Evolutionary conservation across 805 yeast genomes (phyloP), one percentile per base, ranked within the genome.

Genomic region (Debaryomyces prosopidis): DNA sequence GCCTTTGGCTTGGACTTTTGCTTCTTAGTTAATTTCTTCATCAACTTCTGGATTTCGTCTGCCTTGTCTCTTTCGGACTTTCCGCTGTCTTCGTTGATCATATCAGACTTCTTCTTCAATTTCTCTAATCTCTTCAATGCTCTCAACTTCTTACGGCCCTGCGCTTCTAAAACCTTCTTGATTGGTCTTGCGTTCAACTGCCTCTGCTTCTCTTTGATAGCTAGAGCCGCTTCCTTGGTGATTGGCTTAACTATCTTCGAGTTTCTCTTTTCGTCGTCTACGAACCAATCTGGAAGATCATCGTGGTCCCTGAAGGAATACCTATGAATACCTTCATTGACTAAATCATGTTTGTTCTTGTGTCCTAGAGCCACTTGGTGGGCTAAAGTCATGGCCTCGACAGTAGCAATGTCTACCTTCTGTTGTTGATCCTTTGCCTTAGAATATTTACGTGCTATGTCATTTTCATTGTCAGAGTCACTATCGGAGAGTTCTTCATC

Each of bases 101-200:
- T 54, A 58, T 92, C 96, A 37, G 92, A 84, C 77, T 90, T 91
- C 84, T 86, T 90, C 75, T 87, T 86, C 60, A 91, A 66, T 69
- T 85, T 85, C 66, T 90, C 97, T 49, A 91, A 69, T 60, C 95
- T 81, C 61, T 84, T 81, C 57, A 85, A 74, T 6, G 96, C 94
- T 66, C 96, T 82, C 86, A 85, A 78, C 79, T 87, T 87, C 85
- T 92, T 92, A 69, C 99, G 84, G 18, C 96, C 97, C 64, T 89
- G 84, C 4, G 99, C 99, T 69, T 94, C 99, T 55, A 88, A 80
- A n/a, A 94, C 97, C 80, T 94, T 94, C 81, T 94, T 94, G 61
- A 94, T 92, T 9, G 99, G 99, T 66, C 99, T 83, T 9, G 99
- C 97, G 67, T 94, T 94, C 65, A 94, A 71, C 49, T 91, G 71